A percentile compares a stretch with the other conserved stretches of the same genome.
These are phyloP conservation scores for Pichia sp. DNA, from an alignment of 1,139 yeast species.

Conservation along the genomic window DNA sequence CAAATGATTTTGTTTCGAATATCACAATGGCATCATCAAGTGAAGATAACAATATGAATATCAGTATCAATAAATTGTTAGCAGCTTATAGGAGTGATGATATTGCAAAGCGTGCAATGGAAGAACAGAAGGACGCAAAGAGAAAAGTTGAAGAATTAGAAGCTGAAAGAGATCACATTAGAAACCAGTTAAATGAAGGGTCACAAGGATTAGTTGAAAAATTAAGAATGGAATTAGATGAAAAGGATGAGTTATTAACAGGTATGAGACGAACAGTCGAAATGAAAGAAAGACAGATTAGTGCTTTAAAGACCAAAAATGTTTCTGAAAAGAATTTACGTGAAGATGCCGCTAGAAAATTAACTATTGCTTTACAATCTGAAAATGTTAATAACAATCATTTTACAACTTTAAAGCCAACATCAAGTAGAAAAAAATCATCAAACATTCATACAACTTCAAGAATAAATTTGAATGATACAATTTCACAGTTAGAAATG, in stretches of 20 bases:
- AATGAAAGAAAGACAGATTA: conserved; percentile 58
- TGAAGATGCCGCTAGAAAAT: conserved; percentile 83
- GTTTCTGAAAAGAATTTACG: conserved; percentile 76
- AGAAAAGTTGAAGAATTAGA: conserved; percentile 71
- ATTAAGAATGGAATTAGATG: conserved; percentile 61
- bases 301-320: conserved; percentile 63
- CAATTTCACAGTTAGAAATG: conserved; percentile 33
- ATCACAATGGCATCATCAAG: conserved; percentile 59
- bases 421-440: conserved; percentile 3
- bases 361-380: conserved; percentile 58
- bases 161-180: conserved; percentile 79
- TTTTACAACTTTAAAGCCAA: conserved; percentile 10
- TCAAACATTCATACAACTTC: conserved; percentile 2
- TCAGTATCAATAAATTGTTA: conserved; percentile 73
- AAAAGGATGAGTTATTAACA: conserved; percentile 61
- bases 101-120: conserved; percentile 71
- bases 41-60: conserved; percentile 70
- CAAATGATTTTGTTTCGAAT: conserved; percentile 79
- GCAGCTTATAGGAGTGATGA: conserved; percentile 87
- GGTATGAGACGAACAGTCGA: conserved; percentile 65
- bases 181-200: conserved; percentile 68
- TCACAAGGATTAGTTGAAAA: conserved; percentile 79
- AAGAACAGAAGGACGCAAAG: conserved; percentile 63
- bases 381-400: conserved; percentile 14
- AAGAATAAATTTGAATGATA: conserved; percentile 5